Evolutionary conservation across 177 flowering plant species (phyloP), one percentile per base, ranked within the genome.

Genomic region (Vitis hybrid): DNA sequence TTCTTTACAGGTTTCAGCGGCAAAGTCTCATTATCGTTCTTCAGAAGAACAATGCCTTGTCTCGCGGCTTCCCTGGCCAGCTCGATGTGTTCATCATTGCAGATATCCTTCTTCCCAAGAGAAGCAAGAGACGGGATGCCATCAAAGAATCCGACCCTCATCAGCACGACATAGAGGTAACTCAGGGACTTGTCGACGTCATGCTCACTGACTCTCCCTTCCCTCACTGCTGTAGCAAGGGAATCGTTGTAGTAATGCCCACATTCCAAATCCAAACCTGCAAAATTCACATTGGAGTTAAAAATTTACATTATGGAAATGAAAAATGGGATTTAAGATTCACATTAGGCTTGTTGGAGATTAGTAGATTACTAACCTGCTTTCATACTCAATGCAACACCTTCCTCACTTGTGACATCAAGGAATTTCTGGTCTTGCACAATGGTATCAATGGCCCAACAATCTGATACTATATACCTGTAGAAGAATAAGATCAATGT

Each of bases 41-140:
- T 74, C 1, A 81, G 72, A 5, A 81, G 66, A 40, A 81, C 84
- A 15, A 78, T 79, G 3, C 84, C 82, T 69, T 79, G 68, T 63
- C 76, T 68, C 17, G 84, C 84, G 2, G 80, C 80, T 64, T 81
- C 72, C 0, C 52, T 34, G 0, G 82, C 76, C n/a, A 81, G 26
- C 7, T 76, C 77, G 0, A 30, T 18, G 64, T 79, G 59, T 2
- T 52, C 60, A 1, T 30, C 7, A 1, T 72, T 2, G 69, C 84
- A 79, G 0, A 82, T 30, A 64, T 74, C 74, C 4, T 61, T 9
- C 19, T 18, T 23, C 7, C 75, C 79, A 3, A 79, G 71, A 2
- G 56, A 13, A 4, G 19, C 40, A 23, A 5, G 14, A 52, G 56
- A 2, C 23, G 58, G 32, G 51, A 32, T 62, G 10, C 78, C 78